phyloP scores from a whole-genome alignment of 164 flowering plant species.

The Cinnamomum chago region DNA sequence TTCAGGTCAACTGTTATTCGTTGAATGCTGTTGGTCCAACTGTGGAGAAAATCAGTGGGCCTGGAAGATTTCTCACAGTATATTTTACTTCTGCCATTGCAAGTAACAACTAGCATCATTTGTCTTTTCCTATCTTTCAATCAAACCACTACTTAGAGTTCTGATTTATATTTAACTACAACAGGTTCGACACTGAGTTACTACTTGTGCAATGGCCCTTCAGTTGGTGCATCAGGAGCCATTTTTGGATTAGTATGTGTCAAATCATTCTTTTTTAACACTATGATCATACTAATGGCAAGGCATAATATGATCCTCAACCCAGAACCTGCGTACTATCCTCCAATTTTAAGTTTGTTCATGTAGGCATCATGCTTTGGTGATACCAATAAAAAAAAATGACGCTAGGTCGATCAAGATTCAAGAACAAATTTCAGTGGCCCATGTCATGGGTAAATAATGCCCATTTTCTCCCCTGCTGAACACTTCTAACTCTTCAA shows the following conservation, averaged over 20 bases:
- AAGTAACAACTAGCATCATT: constrained; percentile 40
- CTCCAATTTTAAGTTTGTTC: background rate
- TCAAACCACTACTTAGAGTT: background rate
- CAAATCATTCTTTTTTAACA: background rate
- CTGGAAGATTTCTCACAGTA: constrained; percentile 65
- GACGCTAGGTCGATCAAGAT: background rate
- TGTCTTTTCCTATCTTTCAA: constrained; percentile 3
- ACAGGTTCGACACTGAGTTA: constrained; percentile 86
- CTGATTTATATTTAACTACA: constrained; percentile 14
- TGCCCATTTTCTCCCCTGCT: no score
- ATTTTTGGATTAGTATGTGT: constrained; percentile 80
- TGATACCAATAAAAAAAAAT: background rate
- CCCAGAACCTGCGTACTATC: background rate
- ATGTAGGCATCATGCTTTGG: no score
- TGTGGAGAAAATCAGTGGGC: constrained; percentile 66
- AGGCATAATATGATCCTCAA: background rate
- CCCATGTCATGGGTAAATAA: background rate
- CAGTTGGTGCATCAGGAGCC: constrained; percentile 97
- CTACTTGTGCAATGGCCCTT: constrained; percentile 59
- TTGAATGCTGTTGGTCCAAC: constrained; percentile 77
- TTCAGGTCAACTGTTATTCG: constrained; percentile 84
- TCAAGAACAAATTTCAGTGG: background rate
- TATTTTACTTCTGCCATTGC: constrained; percentile 77
- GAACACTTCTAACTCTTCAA: no score
- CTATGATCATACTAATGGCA: no score